A percentile compares a stretch with the other conserved stretches of the same genome.
Conservation (phyloP, 352 stramenopile genomes). For the Stramenopiles sp. region DNA sequence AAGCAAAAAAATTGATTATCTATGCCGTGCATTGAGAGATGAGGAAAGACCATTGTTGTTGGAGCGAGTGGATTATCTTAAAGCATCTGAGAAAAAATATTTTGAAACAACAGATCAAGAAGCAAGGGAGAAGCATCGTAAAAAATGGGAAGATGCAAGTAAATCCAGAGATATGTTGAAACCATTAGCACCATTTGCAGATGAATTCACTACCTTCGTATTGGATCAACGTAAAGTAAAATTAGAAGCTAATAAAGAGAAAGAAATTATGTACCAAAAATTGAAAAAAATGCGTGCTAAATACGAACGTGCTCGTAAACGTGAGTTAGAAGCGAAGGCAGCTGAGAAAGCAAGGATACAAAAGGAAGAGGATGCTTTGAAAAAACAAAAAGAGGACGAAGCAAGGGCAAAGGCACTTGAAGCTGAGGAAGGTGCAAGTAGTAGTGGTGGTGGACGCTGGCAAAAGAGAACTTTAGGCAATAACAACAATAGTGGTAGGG, state of each 20-base stretch:
- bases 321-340: slow-evolving; percentile 20
- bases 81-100: slow-evolving; percentile 45
- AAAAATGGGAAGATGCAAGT: too few relatives aligned
- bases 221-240: background rate
- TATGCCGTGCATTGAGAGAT: slow-evolving; percentile 81
- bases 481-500: slow-evolving; percentile 11
- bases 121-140: background rate
- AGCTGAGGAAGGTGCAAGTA: slow-evolving; percentile 13
- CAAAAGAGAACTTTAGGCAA: slow-evolving; percentile 18
- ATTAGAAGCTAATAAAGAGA: background rate
- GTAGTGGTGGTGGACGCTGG: slow-evolving; percentile 19
- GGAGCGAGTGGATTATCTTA: slow-evolving; percentile 38
- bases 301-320: slow-evolving; percentile 26
- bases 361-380: slow-evolving; percentile 21
- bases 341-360: slow-evolving; percentile 9
- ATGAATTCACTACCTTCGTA: background rate
- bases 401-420: slow-evolving; percentile 12
- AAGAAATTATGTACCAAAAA: too few relatives aligned
- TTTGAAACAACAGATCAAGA: slow-evolving; percentile 18
- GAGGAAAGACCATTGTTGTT: slow-evolving; percentile 73
- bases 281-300: too few relatives aligned
- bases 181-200: background rate
- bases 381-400: slow-evolving; percentile 24
- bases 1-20: slow-evolving; percentile 79
- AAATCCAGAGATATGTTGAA: too few relatives aligned